These are phyloP conservation scores for Lactarius vividus DNA, from an alignment of 768 basidiomycete genomes.

Conservation along the genomic window DNA sequence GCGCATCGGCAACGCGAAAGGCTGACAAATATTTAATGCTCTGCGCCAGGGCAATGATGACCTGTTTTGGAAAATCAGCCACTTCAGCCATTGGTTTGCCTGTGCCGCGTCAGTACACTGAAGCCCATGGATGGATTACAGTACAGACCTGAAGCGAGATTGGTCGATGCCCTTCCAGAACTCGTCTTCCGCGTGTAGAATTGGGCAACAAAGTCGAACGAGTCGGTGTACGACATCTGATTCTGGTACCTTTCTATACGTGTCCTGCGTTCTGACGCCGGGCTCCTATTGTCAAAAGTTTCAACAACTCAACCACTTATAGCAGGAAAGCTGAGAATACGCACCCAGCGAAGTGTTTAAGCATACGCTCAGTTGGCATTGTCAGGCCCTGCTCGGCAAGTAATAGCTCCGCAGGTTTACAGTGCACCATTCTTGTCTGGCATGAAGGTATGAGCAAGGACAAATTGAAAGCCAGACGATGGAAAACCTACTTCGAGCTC, in stretches of 20 bases:
- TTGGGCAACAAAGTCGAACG: constrained; percentile 61
- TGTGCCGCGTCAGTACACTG: constrained; percentile 32
- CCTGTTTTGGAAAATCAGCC: constrained; percentile 64
- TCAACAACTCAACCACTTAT: neutral
- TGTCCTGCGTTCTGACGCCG: constrained; percentile 39
- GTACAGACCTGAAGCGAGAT: constrained; percentile 44
- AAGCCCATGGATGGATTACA: neutral
- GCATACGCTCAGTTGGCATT: constrained; percentile 69
- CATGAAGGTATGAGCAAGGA: neutral
- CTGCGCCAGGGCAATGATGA: constrained; percentile 71
- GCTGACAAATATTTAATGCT: constrained; percentile 63
- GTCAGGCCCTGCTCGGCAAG: constrained; percentile 60
- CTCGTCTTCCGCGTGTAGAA: constrained; percentile 62
- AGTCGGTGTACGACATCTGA: constrained; percentile 58
- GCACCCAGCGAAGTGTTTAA: constrained; percentile 69
- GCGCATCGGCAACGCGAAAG: constrained; percentile 77
- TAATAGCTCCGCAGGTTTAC: constrained; percentile 78
- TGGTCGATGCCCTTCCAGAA: constrained; percentile 41
- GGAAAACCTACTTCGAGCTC: constrained; percentile 70
- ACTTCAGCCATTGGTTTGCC: constrained; percentile 61
- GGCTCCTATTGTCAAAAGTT: constrained; percentile 23
- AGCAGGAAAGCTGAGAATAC: constrained; percentile 1
- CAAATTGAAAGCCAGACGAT: neutral
- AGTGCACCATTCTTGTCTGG: constrained; percentile 85
- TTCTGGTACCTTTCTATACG: constrained; percentile 63